A percentile compares a stretch with the other conserved stretches of the same genome.
Evolutionary conservation across 2,329 filamentous ascomycete genomes (phyloP).

Genomic region (Pseudocercospora ulei): DNA sequence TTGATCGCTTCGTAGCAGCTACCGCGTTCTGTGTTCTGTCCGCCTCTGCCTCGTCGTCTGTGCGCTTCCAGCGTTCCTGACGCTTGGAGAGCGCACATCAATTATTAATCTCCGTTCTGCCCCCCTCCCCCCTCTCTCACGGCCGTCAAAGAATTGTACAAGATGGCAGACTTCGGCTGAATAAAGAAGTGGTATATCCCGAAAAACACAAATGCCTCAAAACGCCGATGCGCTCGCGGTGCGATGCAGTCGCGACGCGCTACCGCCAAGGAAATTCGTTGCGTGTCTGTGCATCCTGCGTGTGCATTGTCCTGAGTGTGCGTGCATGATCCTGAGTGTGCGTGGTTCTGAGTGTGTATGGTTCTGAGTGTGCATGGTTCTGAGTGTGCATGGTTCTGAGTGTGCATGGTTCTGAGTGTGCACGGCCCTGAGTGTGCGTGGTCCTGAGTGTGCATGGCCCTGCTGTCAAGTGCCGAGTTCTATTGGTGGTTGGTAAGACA

Average conservation of each 20-base stretch:
- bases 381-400: no score
- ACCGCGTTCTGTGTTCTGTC: no score
- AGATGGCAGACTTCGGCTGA: slow-evolving; percentile 2
- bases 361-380: slow-evolving; percentile 2
- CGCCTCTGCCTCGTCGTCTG: no score
- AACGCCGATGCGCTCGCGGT: slow-evolving; percentile 11
- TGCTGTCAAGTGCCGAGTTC: no score
- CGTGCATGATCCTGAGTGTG: no score
- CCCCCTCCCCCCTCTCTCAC: no score
- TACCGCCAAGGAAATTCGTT: slow-evolving; percentile 5
- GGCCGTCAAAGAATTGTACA: slow-evolving; percentile 9
- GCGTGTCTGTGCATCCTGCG: neutral
- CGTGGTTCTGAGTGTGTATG: neutral
- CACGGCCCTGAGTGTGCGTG: no score
- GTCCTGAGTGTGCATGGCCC: no score
- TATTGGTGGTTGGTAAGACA: slow-evolving; percentile 1
- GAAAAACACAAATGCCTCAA: slow-evolving; percentile 5
- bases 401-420: neutral
- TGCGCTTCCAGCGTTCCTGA: slow-evolving; percentile 5
- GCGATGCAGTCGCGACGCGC: slow-evolving; percentile 9
- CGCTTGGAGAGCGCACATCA: slow-evolving; percentile 2
- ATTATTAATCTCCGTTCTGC: no score
- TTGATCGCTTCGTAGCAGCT: no score
- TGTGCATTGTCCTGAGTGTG: neutral
- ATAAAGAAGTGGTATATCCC: slow-evolving; percentile 14